phyloP scores from a whole-genome alignment of 495 filamentous ascomycete genomes.

The Podospora appendiculata region DNA sequence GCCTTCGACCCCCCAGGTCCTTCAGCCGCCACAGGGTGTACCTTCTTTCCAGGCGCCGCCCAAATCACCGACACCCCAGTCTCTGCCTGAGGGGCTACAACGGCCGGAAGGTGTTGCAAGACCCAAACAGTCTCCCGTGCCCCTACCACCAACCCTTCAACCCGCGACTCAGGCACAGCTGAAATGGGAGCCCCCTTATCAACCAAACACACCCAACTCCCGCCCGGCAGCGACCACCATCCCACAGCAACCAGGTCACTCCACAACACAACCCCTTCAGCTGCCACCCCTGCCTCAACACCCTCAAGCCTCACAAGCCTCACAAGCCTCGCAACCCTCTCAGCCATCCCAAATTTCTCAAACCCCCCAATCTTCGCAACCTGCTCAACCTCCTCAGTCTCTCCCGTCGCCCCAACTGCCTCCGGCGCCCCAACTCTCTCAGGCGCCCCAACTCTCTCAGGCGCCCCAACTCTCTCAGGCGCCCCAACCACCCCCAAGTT shows the following conservation, averaged over 20 bases:
- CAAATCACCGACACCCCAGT: slow-evolving; percentile 14
- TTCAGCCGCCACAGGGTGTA: slow-evolving; percentile 34
- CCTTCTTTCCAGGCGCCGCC: slow-evolving; percentile 18
- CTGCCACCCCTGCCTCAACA: too few relatives aligned
- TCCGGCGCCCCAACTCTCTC: slow-evolving; percentile 1
- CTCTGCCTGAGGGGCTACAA: slow-evolving; percentile 23
- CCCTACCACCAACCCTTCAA: slow-evolving; percentile 3
- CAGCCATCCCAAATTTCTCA: too few relatives aligned
- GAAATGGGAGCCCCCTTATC: slow-evolving; percentile 47
- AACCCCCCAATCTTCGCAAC: too few relatives aligned
- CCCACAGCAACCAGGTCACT: slow-evolving; percentile 17
- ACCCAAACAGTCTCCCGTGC: slow-evolving; percentile 5
- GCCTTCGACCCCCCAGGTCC: slow-evolving; percentile 21
- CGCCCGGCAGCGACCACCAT: slow-evolving; percentile 12
- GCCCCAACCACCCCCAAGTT: neutral
- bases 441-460: neutral
- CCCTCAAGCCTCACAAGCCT: too few relatives aligned
- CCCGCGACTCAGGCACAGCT: slow-evolving; percentile 18
- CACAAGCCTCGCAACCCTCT: too few relatives aligned
- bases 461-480: neutral
- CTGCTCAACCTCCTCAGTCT: neutral
- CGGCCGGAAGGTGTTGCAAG: slow-evolving; percentile 14
- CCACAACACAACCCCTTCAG: slow-evolving; percentile 4
- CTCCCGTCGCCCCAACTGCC: neutral
- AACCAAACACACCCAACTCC: slow-evolving; percentile 19